Percentiles rank a stretch among this genome's conserved stretches.
These are phyloP conservation scores for Penicillium chermesinum DNA, from an alignment of 495 filamentous ascomycete species.

Conservation along the genomic window DNA sequence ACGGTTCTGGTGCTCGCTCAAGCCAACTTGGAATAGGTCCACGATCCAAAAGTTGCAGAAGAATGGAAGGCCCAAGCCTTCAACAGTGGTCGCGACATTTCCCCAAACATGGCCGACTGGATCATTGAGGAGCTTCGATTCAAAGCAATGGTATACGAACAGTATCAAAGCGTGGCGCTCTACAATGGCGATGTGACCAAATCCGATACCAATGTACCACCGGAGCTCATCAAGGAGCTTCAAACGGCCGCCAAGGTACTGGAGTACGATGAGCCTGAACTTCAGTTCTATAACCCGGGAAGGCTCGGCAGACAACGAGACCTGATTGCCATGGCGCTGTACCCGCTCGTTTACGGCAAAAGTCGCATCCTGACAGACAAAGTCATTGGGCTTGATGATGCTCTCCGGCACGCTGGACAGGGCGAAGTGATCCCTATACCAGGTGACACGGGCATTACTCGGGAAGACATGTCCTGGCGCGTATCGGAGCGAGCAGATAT, in stretches of 20 bases:
- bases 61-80: slow-evolving; percentile 38
- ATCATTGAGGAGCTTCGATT: slow-evolving; percentile 48
- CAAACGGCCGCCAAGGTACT: slow-evolving; percentile 19
- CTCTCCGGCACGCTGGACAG: slow-evolving; percentile 19
- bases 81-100: slow-evolving; percentile 29
- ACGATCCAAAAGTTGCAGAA: slow-evolving; percentile 34
- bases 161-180: slow-evolving; percentile 26
- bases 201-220: slow-evolving; percentile 31
- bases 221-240: slow-evolving; percentile 29
- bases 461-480: slow-evolving; percentile 41
- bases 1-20: not conserved
- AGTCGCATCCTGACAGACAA: slow-evolving; percentile 27
- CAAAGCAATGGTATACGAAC: slow-evolving; percentile 38
- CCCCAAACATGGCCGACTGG: slow-evolving; percentile 45
- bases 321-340: slow-evolving; percentile 41
- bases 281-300: slow-evolving; percentile 21
- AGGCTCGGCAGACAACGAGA: slow-evolving; percentile 20
- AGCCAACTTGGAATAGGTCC: slow-evolving; percentile 17
- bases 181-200: slow-evolving; percentile 38
- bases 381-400: slow-evolving; percentile 24
- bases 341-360: slow-evolving; percentile 39
- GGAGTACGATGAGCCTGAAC: slow-evolving; percentile 7
- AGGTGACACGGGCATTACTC: slow-evolving; percentile 25
- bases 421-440: slow-evolving; percentile 26
- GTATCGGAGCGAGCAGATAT: slow-evolving; percentile 27